Base-by-base conservation (phyloP, 768 basidiomycete genomes). In the Lyophyllum semitale region DNA sequence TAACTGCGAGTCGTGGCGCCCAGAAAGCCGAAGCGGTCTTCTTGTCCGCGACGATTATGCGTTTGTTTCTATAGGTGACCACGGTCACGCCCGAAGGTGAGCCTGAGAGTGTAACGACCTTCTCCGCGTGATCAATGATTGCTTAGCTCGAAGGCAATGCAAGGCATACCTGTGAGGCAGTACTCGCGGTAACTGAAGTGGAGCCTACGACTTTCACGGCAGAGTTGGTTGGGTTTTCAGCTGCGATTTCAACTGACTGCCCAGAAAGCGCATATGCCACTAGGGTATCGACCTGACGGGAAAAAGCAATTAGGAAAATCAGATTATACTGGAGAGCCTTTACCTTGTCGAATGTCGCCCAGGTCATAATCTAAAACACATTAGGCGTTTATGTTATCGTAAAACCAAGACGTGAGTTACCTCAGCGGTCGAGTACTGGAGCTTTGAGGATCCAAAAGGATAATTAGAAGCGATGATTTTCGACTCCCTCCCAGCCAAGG, bases 381-480 rank as follows among this genome's bases (percentile, higher is more conserved):
- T 35, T 15, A 8, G 11, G 22, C 20, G 3, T 2, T n/a, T 9
- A 23, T n/a, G 30, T 8, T 25, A 15, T n/a, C 58, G 1, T 9
- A 17, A 4, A 11, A 8, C 44, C 5, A n/a, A 11, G n/a, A 8
- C 20, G 17, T 23, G 6, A 48, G 54, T 66, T 33, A 89, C 75
- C 58, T 80, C 76, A 0, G 85, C 83, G 0, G 88, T 89, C 2
- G 87, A 82, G 69, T 87, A 89, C 26, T 80, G 70, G 8, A 87
- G 60, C 55, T 64, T 73, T 11, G 79, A 78, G 11, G 57, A 47
- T 18, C 88, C 88, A 57, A 86, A 89, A 9, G 74, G 73, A 66
- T 86, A 85, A 62, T 88, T 83, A 2, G 84, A 80, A 15, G 86
- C 77, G 18, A 89, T 67, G 22, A 87, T 72, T 68, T 85, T 88